These are phyloP conservation scores for Epichloe sp. DNA, from an alignment of 2,329 filamentous ascomycete genomes.

Conservation along the genomic window DNA sequence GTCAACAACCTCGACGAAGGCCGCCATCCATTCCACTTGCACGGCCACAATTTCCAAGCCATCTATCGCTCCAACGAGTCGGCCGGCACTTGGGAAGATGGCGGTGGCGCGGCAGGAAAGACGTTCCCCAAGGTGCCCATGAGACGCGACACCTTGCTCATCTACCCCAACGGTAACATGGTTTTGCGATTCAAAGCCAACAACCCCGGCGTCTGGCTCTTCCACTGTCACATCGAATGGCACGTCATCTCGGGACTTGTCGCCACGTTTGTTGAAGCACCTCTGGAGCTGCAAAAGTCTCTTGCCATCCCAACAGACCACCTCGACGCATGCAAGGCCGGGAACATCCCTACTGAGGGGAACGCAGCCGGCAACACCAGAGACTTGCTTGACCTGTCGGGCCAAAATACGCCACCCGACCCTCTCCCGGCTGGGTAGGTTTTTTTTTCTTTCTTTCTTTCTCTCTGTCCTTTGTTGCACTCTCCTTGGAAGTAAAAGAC, in stretches of 20 bases:
- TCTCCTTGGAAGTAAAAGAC: neutral
- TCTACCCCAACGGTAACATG: slow-evolving; percentile 53
- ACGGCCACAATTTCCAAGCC: slow-evolving; percentile 64
- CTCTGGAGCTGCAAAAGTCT: slow-evolving; percentile 45
- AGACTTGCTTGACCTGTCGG: slow-evolving; percentile 49
- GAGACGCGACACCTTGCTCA: slow-evolving; percentile 54
- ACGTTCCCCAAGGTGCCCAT: slow-evolving; percentile 43
- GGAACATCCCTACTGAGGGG: slow-evolving; percentile 38
- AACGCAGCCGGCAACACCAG: slow-evolving; percentile 64
- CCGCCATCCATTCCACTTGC: slow-evolving; percentile 66
- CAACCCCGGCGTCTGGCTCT: slow-evolving; percentile 58
- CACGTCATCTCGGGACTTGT: slow-evolving; percentile 55
- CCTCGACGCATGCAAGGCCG: slow-evolving; percentile 42
- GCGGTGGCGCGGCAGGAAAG: slow-evolving; percentile 28
- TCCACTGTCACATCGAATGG: slow-evolving; percentile 77
- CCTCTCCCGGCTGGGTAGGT: slow-evolving; percentile 48
- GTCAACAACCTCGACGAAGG: slow-evolving; percentile 64
- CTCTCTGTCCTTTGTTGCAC: neutral
- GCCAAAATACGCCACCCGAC: slow-evolving; percentile 41
- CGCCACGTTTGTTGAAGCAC: slow-evolving; percentile 51
- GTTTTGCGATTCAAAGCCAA: slow-evolving; percentile 55
- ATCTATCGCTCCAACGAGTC: slow-evolving; percentile 47
- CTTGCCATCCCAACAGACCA: slow-evolving; percentile 48
- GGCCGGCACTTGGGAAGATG: slow-evolving; percentile 39
- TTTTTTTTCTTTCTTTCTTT: neutral